phyloP scores from a whole-genome alignment of 2,329 filamentous ascomycete species.

The Lanzia echinophila region DNA sequence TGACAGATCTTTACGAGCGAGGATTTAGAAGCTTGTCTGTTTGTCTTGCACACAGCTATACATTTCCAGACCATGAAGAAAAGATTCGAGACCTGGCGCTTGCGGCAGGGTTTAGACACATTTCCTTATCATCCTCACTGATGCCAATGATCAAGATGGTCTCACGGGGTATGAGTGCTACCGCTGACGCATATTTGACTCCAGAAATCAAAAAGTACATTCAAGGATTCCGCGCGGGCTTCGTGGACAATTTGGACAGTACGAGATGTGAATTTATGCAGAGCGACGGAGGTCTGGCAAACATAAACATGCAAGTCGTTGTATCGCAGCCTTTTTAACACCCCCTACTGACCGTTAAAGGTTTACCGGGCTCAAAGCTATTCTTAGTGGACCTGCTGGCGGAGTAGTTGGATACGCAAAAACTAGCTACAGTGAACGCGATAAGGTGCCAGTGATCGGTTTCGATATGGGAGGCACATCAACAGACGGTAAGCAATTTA shows the following conservation, averaged over 20 bases:
- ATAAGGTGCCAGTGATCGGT: constrained; percentile 60
- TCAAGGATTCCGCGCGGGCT: constrained; percentile 56
- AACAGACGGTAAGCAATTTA: constrained; percentile 41
- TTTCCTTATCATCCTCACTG: constrained; percentile 57
- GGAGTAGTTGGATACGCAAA: constrained; percentile 61
- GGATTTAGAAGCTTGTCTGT: constrained; percentile 59
- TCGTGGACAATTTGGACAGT: constrained; percentile 53
- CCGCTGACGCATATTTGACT: constrained; percentile 63
- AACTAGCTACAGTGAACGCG: constrained; percentile 58
- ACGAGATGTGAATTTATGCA: constrained; percentile 68
- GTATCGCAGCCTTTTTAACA: background rate
- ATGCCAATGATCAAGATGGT: constrained; percentile 69
- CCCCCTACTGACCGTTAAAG: constrained; percentile 29
- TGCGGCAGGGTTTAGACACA: constrained; percentile 57
- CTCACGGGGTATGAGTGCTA: constrained; percentile 53
- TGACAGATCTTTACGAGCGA: constrained; percentile 51
- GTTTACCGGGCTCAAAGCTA: constrained; percentile 57
- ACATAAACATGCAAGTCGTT: background rate
- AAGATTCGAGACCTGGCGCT: constrained; percentile 53
- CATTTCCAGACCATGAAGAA: constrained; percentile 58
- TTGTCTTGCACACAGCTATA: constrained; percentile 64
- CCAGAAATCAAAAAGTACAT: constrained; percentile 64
- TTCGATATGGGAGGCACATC: constrained; percentile 65
- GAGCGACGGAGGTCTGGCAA: constrained; percentile 30
- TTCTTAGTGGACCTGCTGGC: constrained; percentile 60